phyloP scores from a whole-genome alignment of 352 stramenopile genomes.

The Globisporangium solare region DNA sequence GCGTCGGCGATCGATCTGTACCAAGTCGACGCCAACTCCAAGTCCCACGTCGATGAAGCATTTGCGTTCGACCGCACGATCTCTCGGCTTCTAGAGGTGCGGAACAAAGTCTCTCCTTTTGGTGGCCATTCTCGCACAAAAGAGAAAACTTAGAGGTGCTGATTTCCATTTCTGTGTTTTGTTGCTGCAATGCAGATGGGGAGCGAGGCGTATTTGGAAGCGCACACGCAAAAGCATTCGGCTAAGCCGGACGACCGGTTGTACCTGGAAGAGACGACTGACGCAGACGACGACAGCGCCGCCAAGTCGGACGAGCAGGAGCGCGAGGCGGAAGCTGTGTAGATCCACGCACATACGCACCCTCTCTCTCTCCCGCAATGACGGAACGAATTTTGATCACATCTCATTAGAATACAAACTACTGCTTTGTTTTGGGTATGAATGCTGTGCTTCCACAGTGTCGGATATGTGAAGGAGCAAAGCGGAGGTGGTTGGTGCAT shows the following conservation, averaged over 20 bases:
- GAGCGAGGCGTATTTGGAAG: conserved; percentile 63
- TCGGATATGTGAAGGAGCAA: background rate
- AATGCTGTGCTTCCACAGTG: too few species aligned
- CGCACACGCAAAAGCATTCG: conserved; percentile 34
- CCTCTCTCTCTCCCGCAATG: too few species aligned
- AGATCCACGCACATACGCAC: too few species aligned
- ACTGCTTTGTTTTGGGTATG: too few species aligned
- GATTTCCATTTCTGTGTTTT: conserved; percentile 1
- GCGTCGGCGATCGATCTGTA: conserved; percentile 59
- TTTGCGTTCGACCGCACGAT: conserved; percentile 86
- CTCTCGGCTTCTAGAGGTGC: conserved; percentile 82
- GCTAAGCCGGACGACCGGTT: conserved; percentile 4
- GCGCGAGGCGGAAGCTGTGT: conserved; percentile 7
- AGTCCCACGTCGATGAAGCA: conserved; percentile 69
- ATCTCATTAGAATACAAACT: too few species aligned
- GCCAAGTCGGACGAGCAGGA: conserved; percentile 12
- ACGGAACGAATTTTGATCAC: background rate
- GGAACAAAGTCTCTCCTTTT: background rate
- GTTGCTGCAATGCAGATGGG: conserved; percentile 36
- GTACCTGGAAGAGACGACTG: conserved; percentile 22
- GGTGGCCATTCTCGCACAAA: background rate
- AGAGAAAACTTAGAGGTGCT: background rate
- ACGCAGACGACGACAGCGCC: background rate
- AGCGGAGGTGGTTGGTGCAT: background rate
- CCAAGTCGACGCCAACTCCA: conserved; percentile 45